Evolutionary conservation across 306 rosid species (phyloP).

Genomic region (Quercus gilva): DNA sequence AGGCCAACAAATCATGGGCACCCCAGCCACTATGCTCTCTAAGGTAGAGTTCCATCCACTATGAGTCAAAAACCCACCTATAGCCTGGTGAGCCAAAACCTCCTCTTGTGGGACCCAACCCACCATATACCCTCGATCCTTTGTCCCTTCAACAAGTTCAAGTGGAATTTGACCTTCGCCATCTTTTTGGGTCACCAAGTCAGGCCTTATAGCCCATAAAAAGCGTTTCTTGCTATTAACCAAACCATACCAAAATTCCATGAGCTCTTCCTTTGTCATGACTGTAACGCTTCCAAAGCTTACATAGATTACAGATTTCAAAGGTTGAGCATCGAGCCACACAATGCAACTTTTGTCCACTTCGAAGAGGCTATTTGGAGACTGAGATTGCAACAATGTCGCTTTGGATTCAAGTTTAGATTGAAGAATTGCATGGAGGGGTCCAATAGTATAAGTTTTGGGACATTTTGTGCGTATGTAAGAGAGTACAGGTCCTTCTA

Average conservation of each 20-base stretch:
- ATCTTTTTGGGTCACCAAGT: neutral
- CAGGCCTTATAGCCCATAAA: constrained; percentile 40
- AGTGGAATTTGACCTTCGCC: neutral
- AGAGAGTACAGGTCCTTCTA: constrained; percentile 43
- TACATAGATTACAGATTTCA: constrained; percentile 35
- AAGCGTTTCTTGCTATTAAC: constrained; percentile 28
- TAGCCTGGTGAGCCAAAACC: constrained; percentile 12
- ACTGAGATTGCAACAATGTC: neutral
- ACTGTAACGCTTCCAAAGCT: constrained; percentile 42
- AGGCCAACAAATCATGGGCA: constrained; percentile 36
- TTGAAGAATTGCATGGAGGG: constrained; percentile 34
- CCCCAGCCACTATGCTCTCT: neutral
- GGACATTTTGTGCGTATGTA: constrained; percentile 23
- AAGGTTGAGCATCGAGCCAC: constrained; percentile 41
- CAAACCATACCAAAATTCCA: constrained; percentile 48
- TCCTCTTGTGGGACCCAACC: no score
- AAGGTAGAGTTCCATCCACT: constrained; percentile 9
- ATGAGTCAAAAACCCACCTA: constrained; percentile 35
- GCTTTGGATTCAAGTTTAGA: neutral
- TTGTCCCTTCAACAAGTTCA: no score
- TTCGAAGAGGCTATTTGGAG: constrained; percentile 6
- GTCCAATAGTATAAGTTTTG: constrained; percentile 31
- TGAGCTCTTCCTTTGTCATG: neutral
- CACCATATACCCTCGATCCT: no score
- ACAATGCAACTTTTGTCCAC: constrained; percentile 28